Evolutionary conservation across 2,329 filamentous ascomycete species (phyloP), one percentile per base, ranked within the genome.

Genomic region (Exophiala aquamarina): DNA sequence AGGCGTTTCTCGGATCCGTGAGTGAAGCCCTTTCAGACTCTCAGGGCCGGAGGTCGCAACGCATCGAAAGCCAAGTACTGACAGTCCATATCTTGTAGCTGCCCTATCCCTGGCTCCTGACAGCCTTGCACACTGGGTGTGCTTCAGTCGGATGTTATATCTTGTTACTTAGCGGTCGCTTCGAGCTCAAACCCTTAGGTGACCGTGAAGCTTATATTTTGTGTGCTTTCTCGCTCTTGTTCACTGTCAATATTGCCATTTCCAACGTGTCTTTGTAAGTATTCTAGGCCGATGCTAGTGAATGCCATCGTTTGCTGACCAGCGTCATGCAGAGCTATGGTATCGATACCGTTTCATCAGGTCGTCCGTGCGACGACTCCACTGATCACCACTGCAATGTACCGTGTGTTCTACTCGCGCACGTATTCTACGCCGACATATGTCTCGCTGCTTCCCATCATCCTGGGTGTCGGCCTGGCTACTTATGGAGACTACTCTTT

Each of bases 341-440:
- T 81, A 29, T 83, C 81, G 1, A 77, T 84, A n/a, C 77, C 81
- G 2, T 84, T 84, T 64, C 82, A 83, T 63, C 81, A 84, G 63
- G 79, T 82, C 48, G 76, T 83, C 64, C 75, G 81, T 54, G 81
- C 81, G 50, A 78, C 79, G 15, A 78, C 74, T 50, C 81, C 81
- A 20, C 73, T 83, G 58, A 80, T 83, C 61, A 82, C 81, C 42
- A 77, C 83, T 46, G 63, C 81, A 53, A 81, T 84, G 61, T 82
- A 80, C 69, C 76, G 77, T 41, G 59, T 78, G 41, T 73, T 73
- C 60, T 82, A 78, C 62, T 63, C 68, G 50, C 75, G 78, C 44
- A 74, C 70, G 14, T 84, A 83, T 64, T 72, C 75, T 49, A 70
- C 60, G 23, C 68, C 73, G 55, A 83, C 80, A 11, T 83, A 83